Evolutionary conservation across 192 early-diverging fungal species (phyloP).

Genomic region (Nowakowskiella sp.): DNA sequence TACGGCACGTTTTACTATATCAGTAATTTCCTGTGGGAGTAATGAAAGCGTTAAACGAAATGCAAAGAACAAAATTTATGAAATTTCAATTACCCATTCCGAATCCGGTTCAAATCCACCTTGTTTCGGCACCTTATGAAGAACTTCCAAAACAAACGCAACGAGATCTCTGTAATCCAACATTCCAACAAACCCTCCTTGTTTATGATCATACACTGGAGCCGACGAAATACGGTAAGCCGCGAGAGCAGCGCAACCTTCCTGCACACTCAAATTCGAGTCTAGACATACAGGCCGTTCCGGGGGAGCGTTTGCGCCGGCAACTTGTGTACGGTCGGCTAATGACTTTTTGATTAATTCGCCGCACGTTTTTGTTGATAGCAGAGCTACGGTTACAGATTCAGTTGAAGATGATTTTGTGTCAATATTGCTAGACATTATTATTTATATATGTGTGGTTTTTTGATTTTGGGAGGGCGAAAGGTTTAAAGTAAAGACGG

Average conservation of each 20-base stretch:
- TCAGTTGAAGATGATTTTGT: too few relatives aligned
- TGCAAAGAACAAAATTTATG: too few relatives aligned
- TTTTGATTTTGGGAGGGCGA: too few relatives aligned
- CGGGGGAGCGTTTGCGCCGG: slow-evolving; percentile 11
- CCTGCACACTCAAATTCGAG: slow-evolving; percentile 33
- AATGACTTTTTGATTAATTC: too few relatives aligned
- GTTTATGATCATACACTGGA: slow-evolving; percentile 32
- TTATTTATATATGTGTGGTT: too few relatives aligned
- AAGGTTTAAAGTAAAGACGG: too few relatives aligned
- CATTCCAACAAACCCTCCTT: slow-evolving; percentile 41
- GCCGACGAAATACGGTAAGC: slow-evolving; percentile 36
- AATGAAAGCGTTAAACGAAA: too few relatives aligned
- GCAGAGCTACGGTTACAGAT: too few relatives aligned
- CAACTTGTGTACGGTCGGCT: too few relatives aligned
- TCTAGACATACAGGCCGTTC: slow-evolving; percentile 36
- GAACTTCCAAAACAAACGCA: slow-evolving; percentile 34
- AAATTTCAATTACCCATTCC: slow-evolving; percentile 24
- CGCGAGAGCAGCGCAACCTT: slow-evolving; percentile 42
- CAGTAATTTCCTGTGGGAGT: slow-evolving; percentile 38
- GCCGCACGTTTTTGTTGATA: too few relatives aligned
- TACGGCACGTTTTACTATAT: slow-evolving; percentile 37
- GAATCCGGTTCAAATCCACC: slow-evolving; percentile 9
- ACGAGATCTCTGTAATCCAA: slow-evolving; percentile 49
- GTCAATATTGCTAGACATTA: too few relatives aligned
- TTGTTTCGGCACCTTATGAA: slow-evolving; percentile 35